Percentiles rank a stretch among this genome's conserved stretches.
phyloP scores from a whole-genome alignment of 495 filamentous ascomycete species.

The Aspergillus carlsbadensis region DNA sequence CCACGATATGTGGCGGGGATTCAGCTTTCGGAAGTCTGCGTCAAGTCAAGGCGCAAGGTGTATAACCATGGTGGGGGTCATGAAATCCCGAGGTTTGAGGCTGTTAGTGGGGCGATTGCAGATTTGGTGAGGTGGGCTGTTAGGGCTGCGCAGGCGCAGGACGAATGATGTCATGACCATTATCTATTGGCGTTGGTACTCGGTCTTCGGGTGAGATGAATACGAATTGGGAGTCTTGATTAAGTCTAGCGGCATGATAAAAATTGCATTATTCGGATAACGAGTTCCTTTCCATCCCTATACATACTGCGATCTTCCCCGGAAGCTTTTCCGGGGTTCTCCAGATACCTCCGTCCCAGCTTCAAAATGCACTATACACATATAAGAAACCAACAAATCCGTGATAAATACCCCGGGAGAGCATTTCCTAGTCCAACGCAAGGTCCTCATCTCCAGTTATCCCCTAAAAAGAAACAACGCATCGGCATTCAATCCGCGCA shows the following conservation, averaged over 20 bases:
- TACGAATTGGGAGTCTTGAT: too few species aligned
- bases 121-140: constrained; percentile 41
- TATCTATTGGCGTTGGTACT: too few species aligned
- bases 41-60: constrained; percentile 41
- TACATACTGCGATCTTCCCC: too few species aligned
- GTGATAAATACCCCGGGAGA: too few species aligned
- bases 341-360: too few species aligned
- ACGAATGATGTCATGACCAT: too few species aligned
- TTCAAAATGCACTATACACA: too few species aligned
- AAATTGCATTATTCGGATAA: neutral
- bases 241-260: too few species aligned
- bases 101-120: constrained; percentile 35
- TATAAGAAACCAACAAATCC: too few species aligned
- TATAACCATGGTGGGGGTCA: constrained; percentile 57
- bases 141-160: constrained; percentile 7
- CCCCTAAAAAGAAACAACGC: neutral
- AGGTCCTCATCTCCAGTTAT: neutral
- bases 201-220: too few species aligned
- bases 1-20: constrained; percentile 53
- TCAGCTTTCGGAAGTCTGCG: constrained; percentile 56
- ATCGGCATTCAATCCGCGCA: neutral
- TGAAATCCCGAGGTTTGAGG: constrained; percentile 48
- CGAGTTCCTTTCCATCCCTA: neutral
- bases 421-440: neutral
- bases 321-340: constrained; percentile 1